Evolutionary conservation across 2,329 filamentous ascomycete genomes (phyloP), one percentile per base, ranked within the genome.

Genomic region (Venturia carpophila): DNA sequence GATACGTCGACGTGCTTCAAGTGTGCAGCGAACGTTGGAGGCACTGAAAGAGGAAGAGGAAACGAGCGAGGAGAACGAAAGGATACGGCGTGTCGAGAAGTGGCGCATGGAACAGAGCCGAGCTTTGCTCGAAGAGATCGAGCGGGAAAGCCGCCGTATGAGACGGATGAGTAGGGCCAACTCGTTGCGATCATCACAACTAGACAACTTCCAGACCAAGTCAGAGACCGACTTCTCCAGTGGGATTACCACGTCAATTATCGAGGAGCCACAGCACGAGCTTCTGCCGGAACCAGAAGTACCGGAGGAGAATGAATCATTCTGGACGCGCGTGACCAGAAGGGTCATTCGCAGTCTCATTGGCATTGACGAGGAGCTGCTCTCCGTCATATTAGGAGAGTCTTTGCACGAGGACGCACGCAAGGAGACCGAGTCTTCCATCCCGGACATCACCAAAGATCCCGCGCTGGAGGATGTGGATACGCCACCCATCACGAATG

Each of bases 91-190:
- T 67, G 96, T 99, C 72, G 93, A 97, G 76, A 84, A 85, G 63
- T 99, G 94, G 94, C 85, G 92, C 65, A 77, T 95, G 72, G 93
- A 97, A 72, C 92, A 99, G 74, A 96, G 92, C 74, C 85, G 85
- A 66, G 86, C 91, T 13, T 79, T 99, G 37, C 75, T 97, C 42
- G 90, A 96, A 65, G 91, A 97, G 75, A 92, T 97, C 60, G 90
- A 95, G 75, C 88, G 85, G 67, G 91, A 96, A 76, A 96, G 92
- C 4, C 82, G 85, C 65, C 71, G 79, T 45, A 67, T 72, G 58
- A 84, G 89, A 66, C 82, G 87, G 41, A 83, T 85, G 73, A 87
- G 85, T 9, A 79, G 85, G 69, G 79, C 79, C 56, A 85, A 83
- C 67, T 45, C 47, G n/a, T 19, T 39, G 39, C 34, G 64, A 21